phyloP scores from a whole-genome alignment of 129 eudicot species.

The Tagetes patula region DNA sequence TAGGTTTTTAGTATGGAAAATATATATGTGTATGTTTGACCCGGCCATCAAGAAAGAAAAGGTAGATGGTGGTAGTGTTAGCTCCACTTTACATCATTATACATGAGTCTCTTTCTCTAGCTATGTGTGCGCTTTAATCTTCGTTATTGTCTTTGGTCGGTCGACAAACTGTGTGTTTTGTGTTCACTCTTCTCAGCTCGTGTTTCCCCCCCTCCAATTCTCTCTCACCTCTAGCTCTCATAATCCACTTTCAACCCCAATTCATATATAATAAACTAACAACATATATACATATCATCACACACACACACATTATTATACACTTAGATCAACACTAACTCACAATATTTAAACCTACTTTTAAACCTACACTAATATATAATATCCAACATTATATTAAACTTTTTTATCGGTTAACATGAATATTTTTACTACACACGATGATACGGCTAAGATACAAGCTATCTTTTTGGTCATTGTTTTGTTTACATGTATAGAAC shows the following conservation, averaged over 20 bases:
- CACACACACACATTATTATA: neutral
- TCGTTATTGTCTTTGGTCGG: constrained; percentile 64
- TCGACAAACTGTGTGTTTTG: constrained; percentile 79
- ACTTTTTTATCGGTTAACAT: no score
- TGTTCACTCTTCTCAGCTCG: constrained; percentile 52
- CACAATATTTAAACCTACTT: no score
- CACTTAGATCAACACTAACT: no score
- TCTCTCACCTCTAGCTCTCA: constrained; percentile 42
- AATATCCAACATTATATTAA: neutral
- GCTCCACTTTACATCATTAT: constrained; percentile 34
- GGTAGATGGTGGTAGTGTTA: constrained; percentile 32
- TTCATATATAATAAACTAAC: no score
- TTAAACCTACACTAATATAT: neutral
- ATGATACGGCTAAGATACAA: no score
- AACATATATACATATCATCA: constrained; percentile 33
- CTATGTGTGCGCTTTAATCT: constrained; percentile 35
- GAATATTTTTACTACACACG: no score
- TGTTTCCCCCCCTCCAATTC: constrained; percentile 37
- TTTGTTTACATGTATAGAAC: no score
- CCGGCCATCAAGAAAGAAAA: constrained; percentile 33
- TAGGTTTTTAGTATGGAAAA: neutral
- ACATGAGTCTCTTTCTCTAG: constrained; percentile 22
- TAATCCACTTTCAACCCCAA: constrained; percentile 41
- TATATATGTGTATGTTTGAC: constrained; percentile 30
- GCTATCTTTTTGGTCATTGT: no score